These are phyloP conservation scores for Russula compacta DNA, from an alignment of 768 basidiomycete genomes.

Conservation along the genomic window DNA sequence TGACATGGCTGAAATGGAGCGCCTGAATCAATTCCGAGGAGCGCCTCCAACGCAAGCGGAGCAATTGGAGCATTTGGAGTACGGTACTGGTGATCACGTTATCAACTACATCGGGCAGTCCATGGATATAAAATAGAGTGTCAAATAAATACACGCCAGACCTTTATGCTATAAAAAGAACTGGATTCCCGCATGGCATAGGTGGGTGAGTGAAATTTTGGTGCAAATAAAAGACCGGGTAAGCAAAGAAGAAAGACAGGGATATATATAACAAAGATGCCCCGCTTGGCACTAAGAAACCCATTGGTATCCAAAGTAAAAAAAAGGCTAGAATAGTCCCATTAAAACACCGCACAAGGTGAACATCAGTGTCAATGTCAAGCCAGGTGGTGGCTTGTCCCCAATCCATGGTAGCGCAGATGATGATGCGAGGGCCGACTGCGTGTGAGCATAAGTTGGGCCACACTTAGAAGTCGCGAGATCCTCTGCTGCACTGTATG, in stretches of 20 bases:
- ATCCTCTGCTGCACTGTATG: slow-evolving; percentile 42
- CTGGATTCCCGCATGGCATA: too few species aligned
- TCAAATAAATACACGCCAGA: too few species aligned
- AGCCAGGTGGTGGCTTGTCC: background rate
- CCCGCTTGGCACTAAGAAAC: background rate
- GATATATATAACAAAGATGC: background rate
- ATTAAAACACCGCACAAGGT: background rate
- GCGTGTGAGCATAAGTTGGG: slow-evolving; percentile 30
- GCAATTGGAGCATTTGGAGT: too few species aligned
- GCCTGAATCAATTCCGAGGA: too few species aligned
- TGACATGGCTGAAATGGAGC: too few species aligned
- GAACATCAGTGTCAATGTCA: background rate
- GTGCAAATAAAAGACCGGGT: too few species aligned
- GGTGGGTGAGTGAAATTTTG: too few species aligned
- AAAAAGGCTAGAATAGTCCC: background rate
- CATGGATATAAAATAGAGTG: too few species aligned
- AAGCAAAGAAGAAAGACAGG: background rate
- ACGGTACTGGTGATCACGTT: too few species aligned
- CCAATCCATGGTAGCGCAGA: background rate
- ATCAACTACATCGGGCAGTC: too few species aligned
- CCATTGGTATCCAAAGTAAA: background rate
- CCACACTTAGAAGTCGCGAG: slow-evolving; percentile 45
- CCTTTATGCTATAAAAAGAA: too few species aligned
- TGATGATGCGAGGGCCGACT: slow-evolving; percentile 2
- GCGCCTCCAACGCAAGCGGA: too few species aligned